phyloP scores from a whole-genome alignment of 148 eudicot genomes.

The Gaultheria prostrata region DNA sequence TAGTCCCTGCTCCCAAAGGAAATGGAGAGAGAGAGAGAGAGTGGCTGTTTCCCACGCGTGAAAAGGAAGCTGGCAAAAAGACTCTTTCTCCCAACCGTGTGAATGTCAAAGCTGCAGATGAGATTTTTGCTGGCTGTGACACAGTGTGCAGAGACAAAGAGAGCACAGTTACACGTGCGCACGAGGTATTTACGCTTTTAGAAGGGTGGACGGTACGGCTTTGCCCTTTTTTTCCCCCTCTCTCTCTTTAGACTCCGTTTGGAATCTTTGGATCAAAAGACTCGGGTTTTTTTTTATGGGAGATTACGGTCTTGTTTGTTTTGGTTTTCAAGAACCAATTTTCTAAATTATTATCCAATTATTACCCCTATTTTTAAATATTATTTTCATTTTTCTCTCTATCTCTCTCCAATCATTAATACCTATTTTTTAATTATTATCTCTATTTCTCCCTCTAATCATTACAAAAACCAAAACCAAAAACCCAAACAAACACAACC shows the following conservation, averaged over 20 bases:
- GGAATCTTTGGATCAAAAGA: conserved; percentile 2
- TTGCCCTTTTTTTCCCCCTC: not conserved
- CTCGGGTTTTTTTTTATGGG: not conserved
- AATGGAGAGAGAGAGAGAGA: not conserved
- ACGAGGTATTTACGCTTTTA: not conserved
- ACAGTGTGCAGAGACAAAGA: not conserved
- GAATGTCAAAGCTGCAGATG: not conserved
- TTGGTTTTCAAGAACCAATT: too few species aligned
- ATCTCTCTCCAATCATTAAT: too few species aligned
- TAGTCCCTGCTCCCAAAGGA: too few species aligned
- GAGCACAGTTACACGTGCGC: not conserved
- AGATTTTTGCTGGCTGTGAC: not conserved
- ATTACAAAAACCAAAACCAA: too few species aligned
- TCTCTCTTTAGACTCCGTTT: not conserved
- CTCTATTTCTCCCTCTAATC: too few species aligned
- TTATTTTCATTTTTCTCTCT: too few species aligned
- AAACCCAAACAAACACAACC: too few species aligned
- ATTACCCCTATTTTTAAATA: too few species aligned
- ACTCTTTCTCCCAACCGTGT: not conserved
- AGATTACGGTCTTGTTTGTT: too few species aligned
- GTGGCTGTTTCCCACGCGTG: conserved; percentile 1
- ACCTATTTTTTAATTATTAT: too few species aligned
- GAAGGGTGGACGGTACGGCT: conserved; percentile 6
- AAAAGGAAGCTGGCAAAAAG: not conserved
- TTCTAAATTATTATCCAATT: too few species aligned